These are phyloP conservation scores for Talaromyces wortmannii DNA, from an alignment of 495 filamentous ascomycete genomes.

Conservation along the genomic window DNA sequence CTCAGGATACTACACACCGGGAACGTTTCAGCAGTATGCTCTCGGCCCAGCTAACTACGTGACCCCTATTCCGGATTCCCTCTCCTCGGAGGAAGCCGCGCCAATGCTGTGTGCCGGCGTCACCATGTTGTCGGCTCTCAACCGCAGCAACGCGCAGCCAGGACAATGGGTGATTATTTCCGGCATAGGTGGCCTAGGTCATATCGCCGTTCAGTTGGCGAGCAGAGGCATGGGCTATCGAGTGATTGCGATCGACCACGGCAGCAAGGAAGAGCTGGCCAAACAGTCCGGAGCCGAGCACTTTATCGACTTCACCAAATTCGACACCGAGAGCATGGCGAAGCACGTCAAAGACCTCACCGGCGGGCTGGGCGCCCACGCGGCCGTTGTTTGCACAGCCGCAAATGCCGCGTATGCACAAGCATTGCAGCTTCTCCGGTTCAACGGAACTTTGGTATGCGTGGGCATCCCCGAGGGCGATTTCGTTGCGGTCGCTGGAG, in stretches of 20 bases:
- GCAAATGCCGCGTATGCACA: slow-evolving; percentile 60
- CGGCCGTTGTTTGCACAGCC: slow-evolving; percentile 58
- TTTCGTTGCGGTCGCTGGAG: slow-evolving; percentile 47
- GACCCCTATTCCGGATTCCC: slow-evolving; percentile 44
- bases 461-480: slow-evolving; percentile 63
- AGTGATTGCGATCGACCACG: slow-evolving; percentile 63
- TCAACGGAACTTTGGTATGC: slow-evolving; percentile 58
- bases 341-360: slow-evolving; percentile 53
- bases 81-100: slow-evolving; percentile 40
- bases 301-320: slow-evolving; percentile 60
- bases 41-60: slow-evolving; percentile 50
- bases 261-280: slow-evolving; percentile 54
- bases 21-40: slow-evolving; percentile 66
- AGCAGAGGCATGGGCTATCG: slow-evolving; percentile 55
- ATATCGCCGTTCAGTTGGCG: slow-evolving; percentile 55
- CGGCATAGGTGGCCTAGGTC: slow-evolving; percentile 54
- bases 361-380: slow-evolving; percentile 56
- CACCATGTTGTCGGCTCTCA: slow-evolving; percentile 48
- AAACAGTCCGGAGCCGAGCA: slow-evolving; percentile 57
- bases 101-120: slow-evolving; percentile 53
- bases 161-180: slow-evolving; percentile 45
- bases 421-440: slow-evolving; percentile 50
- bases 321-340: slow-evolving; percentile 39
- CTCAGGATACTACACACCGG: slow-evolving; percentile 50
- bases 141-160: slow-evolving; percentile 32